Conservation (phyloP, 441 rosid species). For the Erodium moschatum region DNA sequence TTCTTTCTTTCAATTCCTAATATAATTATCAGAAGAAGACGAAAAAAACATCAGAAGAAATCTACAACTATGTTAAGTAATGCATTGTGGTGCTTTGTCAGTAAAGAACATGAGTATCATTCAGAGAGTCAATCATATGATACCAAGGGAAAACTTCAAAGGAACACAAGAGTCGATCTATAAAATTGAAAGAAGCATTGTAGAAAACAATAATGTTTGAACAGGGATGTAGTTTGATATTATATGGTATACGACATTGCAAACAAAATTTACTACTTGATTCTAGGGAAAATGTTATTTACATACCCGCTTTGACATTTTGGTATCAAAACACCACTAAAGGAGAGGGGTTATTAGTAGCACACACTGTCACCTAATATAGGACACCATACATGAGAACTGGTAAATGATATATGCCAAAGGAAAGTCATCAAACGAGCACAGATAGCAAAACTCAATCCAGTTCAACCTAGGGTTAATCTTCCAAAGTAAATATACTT, state of each 20-base stretch:
- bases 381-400: too few species aligned
- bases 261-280: background rate
- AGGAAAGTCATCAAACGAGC: background rate
- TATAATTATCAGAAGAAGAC: background rate
- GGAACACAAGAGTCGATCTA: background rate
- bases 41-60: background rate
- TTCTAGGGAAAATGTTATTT: background rate
- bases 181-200: background rate
- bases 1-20: slow-evolving; percentile 83
- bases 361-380: too few species aligned
- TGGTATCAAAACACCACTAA: too few species aligned
- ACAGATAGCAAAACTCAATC: background rate
- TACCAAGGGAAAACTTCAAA: too few species aligned
- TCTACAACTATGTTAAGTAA: background rate
- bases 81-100: background rate
- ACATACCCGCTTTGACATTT: too few species aligned
- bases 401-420: background rate
- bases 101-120: background rate
- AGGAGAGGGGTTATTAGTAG: too few species aligned
- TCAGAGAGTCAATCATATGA: too few species aligned
- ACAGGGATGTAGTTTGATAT: background rate
- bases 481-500: background rate
- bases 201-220: background rate
- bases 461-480: too few species aligned
- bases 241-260: background rate